A percentile compares a stretch with the other conserved stretches of the same genome.
These are phyloP conservation scores for Fusarium sarcochroum DNA, from an alignment of 2,329 filamentous ascomycete genomes.

Conservation along the genomic window DNA sequence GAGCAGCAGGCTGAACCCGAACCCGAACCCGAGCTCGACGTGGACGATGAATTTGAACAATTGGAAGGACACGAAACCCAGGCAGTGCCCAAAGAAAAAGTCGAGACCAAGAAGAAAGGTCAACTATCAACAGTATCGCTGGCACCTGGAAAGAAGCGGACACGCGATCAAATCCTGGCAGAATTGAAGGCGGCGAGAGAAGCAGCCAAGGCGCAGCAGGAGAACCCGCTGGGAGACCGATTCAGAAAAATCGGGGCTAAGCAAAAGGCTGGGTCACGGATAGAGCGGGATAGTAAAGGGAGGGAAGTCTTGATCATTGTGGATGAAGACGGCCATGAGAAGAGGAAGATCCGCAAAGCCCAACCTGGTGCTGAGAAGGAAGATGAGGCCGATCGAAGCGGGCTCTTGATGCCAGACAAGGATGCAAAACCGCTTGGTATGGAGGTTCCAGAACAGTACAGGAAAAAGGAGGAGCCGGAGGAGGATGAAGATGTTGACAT, in stretches of 20 bases:
- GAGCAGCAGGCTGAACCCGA: slow-evolving; percentile 50
- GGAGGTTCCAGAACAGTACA: slow-evolving; percentile 74
- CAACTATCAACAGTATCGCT: slow-evolving; percentile 68
- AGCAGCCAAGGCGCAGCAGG: slow-evolving; percentile 69
- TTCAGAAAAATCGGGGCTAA: slow-evolving; percentile 76
- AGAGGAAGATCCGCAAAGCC: slow-evolving; percentile 72
- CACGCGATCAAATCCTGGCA: slow-evolving; percentile 76
- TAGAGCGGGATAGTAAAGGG: slow-evolving; percentile 73
- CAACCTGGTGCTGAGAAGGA: slow-evolving; percentile 58
- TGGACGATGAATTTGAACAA: slow-evolving; percentile 77
- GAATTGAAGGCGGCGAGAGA: slow-evolving; percentile 74
- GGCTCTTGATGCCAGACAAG: slow-evolving; percentile 68
- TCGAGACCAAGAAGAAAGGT: slow-evolving; percentile 69
- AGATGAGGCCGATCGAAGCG: slow-evolving; percentile 55
- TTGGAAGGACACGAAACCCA: slow-evolving; percentile 69
- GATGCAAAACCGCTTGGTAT: slow-evolving; percentile 72
- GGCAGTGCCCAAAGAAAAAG: slow-evolving; percentile 65
- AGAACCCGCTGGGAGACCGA: slow-evolving; percentile 67
- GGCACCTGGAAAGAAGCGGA: slow-evolving; percentile 71
- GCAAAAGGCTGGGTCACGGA: slow-evolving; percentile 67
- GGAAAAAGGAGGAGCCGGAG: slow-evolving; percentile 62
- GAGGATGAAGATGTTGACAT: slow-evolving; percentile 73
- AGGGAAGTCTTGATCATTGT: slow-evolving; percentile 75
- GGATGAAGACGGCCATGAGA: slow-evolving; percentile 76
- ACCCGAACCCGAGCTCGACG: slow-evolving; percentile 53